Base-by-base conservation (phyloP, 768 basidiomycete genomes). In the Panus rudis region DNA sequence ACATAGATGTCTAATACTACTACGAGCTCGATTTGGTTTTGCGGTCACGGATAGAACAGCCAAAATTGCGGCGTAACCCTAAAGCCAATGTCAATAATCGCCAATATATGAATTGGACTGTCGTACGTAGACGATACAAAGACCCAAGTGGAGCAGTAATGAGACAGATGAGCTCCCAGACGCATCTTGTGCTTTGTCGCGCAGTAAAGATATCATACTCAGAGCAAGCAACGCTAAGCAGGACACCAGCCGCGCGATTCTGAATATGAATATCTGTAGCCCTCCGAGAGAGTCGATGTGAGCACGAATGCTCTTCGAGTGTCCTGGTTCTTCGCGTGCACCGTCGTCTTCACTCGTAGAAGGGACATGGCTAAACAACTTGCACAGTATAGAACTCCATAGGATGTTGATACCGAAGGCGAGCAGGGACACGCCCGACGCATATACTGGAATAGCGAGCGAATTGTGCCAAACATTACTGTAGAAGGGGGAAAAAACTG, bases 11-110 rank as follows among this genome's bases (percentile, higher is more conserved):
- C 53, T 49, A 46, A 54, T 56, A 4, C 60, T 49, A 11, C 54
- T 52, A 7, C 47, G 20, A 7, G 56, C 58, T 1, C 59, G 14
- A 0, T 49, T 50, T 3, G 58, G 46, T 2, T 57, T 51, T 3
- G 59, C 52, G 6, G 65, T 28, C 4, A 55, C 39, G 3, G 66
- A 43, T 1, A 62, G 42, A 39, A 63, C 42, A 6, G 64, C 57
- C 22, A 68, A 50, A 22, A 67, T 24, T 5, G 60, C 51, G 4
- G 59, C 52, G 42, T 71, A 71, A 2, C 45, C 45, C 70, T 72
- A 42, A 32, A 37, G 32, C 25, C 35, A 27, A 32, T 37, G 43
- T 12, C 11, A 39, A 27, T 6, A 35, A 21, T 4, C 26, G n/a
- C 33, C n/a, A 40, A 23, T 17, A 33, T 33, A 16, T n/a, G 23